Evolutionary conservation across 768 basidiomycete genomes (phyloP).

Genomic region (Ramaria sp.): DNA sequence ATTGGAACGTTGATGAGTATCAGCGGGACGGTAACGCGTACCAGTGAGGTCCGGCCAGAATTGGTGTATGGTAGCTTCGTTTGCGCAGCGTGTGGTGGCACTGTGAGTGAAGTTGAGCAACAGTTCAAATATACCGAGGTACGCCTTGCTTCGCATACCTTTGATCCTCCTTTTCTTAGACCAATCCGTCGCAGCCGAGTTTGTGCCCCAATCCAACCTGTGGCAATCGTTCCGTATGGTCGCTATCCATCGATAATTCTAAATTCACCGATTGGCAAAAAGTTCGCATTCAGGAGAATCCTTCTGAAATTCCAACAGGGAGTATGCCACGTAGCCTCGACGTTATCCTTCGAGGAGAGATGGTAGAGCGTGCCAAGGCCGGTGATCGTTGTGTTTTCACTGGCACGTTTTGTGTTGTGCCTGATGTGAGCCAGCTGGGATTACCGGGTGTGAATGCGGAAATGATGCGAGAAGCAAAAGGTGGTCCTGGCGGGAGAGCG

Average conservation of each 20-base stretch:
- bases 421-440: conserved; percentile 93
- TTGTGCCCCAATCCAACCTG: conserved; percentile 93
- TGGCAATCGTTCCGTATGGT: conserved; percentile 83
- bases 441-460: conserved; percentile 91
- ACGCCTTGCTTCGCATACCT: conserved; percentile 3
- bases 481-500: conserved; percentile 46
- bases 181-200: conserved; percentile 48
- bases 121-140: conserved; percentile 99
- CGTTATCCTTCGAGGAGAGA: conserved; percentile 88
- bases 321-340: conserved; percentile 97
- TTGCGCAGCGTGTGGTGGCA: conserved; percentile 79
- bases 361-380: conserved; percentile 98
- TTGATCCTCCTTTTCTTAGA: conserved; percentile 6
- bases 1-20: conserved; percentile 94
- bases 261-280: conserved; percentile 99
- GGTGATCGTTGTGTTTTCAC: conserved; percentile 99
- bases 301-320: conserved; percentile 97
- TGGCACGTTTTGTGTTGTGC: conserved; percentile 96
- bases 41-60: conserved; percentile 95
- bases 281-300: conserved; percentile 96
- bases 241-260: conserved; percentile 89
- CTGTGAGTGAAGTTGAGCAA: conserved; percentile 90
- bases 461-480: conserved; percentile 77
- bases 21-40: conserved; percentile 94
- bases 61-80: conserved; percentile 87